Evolutionary conservation across 805 yeast species (phyloP), one percentile per base, ranked within the genome.

Genomic region (Cyberlindnera amylophila): DNA sequence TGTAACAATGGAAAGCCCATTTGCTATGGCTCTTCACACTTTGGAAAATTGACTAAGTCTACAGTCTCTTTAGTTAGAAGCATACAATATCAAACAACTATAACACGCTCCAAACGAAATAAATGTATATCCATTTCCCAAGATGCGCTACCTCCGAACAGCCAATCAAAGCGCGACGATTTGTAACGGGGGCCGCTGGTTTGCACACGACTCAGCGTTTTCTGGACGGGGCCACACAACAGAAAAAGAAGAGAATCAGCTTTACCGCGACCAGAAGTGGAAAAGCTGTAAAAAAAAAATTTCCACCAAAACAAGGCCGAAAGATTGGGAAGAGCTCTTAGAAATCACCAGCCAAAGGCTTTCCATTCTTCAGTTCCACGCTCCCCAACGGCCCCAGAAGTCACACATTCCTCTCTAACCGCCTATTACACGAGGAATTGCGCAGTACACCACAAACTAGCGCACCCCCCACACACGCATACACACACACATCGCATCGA

Each of bases 91-190:
- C n/a, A n/a, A n/a, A n/a, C n/a, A n/a, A n/a, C n/a, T n/a, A n/a
- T n/a, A n/a, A n/a, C n/a, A n/a, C n/a, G n/a, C n/a, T n/a, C n/a
- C n/a, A n/a, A n/a, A n/a, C n/a, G n/a, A n/a, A n/a, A n/a, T n/a
- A n/a, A n/a, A n/a, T n/a, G n/a, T n/a, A n/a, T n/a, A n/a, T n/a
- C n/a, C n/a, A n/a, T n/a, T n/a, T n/a, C n/a, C n/a, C n/a, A n/a
- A n/a, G n/a, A n/a, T n/a, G n/a, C n/a, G n/a, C n/a, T n/a, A n/a
- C n/a, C 29, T 24, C 36, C 36, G 4, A 3, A 12, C 28, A 23
- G 37, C 51, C 51, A 47, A 47, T 47, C 41, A 47, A 26, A 36
- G 23, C 23, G 35, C 42, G 13, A 38, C 38, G 51, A 47, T 47
- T 47, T 47, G 51, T 47, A 45, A 44, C 39, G 31, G 13, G 18